Percentiles rank a stretch among this genome's conserved stretches.
phyloP scores from a whole-genome alignment of 768 basidiomycete species.

The Ramaria rubella region DNA sequence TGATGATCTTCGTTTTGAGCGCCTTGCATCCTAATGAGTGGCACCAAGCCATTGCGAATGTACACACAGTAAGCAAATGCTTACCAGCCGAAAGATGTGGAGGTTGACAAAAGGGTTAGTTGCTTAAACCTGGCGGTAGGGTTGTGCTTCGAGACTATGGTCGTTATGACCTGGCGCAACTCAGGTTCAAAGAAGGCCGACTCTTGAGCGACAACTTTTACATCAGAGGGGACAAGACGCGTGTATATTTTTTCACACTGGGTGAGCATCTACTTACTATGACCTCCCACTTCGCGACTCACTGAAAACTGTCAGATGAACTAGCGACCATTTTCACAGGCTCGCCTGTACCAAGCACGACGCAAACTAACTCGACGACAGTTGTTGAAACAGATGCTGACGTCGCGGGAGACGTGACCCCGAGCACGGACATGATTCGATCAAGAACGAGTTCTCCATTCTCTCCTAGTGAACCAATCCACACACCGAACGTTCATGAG shows the following conservation, averaged over 20 bases:
- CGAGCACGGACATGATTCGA: not conserved
- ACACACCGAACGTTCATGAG: not conserved
- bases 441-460: not conserved
- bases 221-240: constrained; percentile 91
- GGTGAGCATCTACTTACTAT: constrained; percentile 36
- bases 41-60: constrained; percentile 72
- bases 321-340: constrained; percentile 78
- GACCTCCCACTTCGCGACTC: not conserved
- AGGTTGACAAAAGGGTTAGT: constrained; percentile 35
- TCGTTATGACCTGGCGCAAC: constrained; percentile 87
- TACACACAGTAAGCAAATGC: constrained; percentile 50
- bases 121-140: constrained; percentile 84
- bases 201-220: constrained; percentile 94
- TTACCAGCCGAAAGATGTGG: not conserved
- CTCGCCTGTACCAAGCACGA: constrained; percentile 20
- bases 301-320: constrained; percentile 63
- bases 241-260: constrained; percentile 94
- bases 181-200: constrained; percentile 84
- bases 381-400: constrained; percentile 4
- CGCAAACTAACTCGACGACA: not conserved
- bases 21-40: constrained; percentile 94
- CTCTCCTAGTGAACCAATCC: not conserved
- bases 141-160: constrained; percentile 92
- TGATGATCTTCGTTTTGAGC: constrained; percentile 91
- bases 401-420: not conserved